Percentiles rank a stretch among this genome's conserved stretches.
Evolutionary conservation across 2,329 filamentous ascomycete species (phyloP).

Genomic region (Scorias spongiosa): DNA sequence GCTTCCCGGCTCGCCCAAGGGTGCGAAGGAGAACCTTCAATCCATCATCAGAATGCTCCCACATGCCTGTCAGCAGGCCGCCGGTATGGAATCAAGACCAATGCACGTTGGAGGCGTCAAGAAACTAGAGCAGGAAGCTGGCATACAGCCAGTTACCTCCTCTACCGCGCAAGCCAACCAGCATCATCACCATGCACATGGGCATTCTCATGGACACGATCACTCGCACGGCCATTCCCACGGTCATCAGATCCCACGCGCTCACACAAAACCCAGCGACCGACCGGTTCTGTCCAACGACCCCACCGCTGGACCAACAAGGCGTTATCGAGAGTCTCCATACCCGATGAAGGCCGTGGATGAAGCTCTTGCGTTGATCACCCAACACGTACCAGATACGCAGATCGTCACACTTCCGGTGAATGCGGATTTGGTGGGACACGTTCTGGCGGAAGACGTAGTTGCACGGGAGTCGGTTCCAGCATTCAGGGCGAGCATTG

Average conservation of each 20-base stretch:
- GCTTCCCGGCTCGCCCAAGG: constrained; percentile 86
- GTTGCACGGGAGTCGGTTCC: constrained; percentile 70
- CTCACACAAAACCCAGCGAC: constrained; percentile 55
- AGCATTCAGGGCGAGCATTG: constrained; percentile 87
- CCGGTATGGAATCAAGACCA: constrained; percentile 63
- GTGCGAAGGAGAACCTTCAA: constrained; percentile 83
- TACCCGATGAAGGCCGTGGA: constrained; percentile 84
- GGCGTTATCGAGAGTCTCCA: constrained; percentile 69
- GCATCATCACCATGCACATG: constrained; percentile 31
- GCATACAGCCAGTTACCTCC: constrained; percentile 29
- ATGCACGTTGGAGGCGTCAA: constrained; percentile 69
- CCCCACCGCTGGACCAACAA: constrained; percentile 43
- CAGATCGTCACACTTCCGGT: constrained; percentile 44
- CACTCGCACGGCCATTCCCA: constrained; percentile 40
- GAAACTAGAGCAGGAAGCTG: constrained; percentile 72
- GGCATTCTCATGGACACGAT: constrained; percentile 15
- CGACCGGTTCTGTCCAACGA: constrained; percentile 42
- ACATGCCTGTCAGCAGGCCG: constrained; percentile 83
- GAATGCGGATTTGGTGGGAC: constrained; percentile 51
- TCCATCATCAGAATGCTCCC: constrained; percentile 79
- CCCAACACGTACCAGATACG: constrained; percentile 54
- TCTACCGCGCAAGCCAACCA: constrained; percentile 23
- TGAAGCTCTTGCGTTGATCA: constrained; percentile 60
- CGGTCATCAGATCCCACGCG: constrained; percentile 35
- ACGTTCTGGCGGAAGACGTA: constrained; percentile 71